Evolutionary conservation across 2,329 filamentous ascomycete genomes (phyloP).

Genomic region (Neofusicoccum cordaticola): DNA sequence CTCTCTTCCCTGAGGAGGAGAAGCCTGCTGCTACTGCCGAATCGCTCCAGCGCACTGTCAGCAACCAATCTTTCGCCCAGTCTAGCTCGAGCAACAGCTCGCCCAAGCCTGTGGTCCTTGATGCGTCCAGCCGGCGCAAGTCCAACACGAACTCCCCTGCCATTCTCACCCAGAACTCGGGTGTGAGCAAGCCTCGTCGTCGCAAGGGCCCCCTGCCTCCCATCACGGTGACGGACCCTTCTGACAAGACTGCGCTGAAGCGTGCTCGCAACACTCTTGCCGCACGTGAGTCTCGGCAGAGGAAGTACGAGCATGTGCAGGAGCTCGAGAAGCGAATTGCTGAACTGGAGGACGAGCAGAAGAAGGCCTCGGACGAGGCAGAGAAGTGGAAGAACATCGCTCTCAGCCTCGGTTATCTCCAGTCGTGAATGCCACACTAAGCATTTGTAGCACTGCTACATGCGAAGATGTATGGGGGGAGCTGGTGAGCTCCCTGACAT

Average conservation of each 20-base stretch:
- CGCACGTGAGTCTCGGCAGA: slow-evolving; percentile 86
- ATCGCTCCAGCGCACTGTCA: slow-evolving; percentile 41
- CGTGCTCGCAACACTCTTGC: slow-evolving; percentile 90
- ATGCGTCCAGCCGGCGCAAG: slow-evolving; percentile 33
- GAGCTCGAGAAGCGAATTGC: slow-evolving; percentile 71
- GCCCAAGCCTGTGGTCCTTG: slow-evolving; percentile 28
- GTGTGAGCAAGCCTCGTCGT: slow-evolving; percentile 66
- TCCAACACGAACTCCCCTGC: slow-evolving; percentile 46
- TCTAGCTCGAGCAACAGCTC: slow-evolving; percentile 37
- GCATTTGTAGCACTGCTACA: slow-evolving; percentile 25
- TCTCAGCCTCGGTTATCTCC: slow-evolving; percentile 29
- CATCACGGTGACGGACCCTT: slow-evolving; percentile 68
- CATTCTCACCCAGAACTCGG: slow-evolving; percentile 61
- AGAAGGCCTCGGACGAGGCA: slow-evolving; percentile 43
- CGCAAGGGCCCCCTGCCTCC: slow-evolving; percentile 78
- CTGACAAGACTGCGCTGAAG: slow-evolving; percentile 79
- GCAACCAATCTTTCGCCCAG: slow-evolving; percentile 36
- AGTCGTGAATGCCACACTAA: slow-evolving; percentile 31
- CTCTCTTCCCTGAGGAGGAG: slow-evolving; percentile 63
- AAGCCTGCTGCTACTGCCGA: slow-evolving; percentile 30
- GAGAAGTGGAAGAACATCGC: slow-evolving; percentile 34
- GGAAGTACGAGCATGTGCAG: slow-evolving; percentile 75
- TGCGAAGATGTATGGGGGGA: slow-evolving; percentile 29
- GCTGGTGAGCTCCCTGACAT: slow-evolving; percentile 31
- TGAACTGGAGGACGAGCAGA: slow-evolving; percentile 57